Base-by-base conservation (phyloP, 176 grass and related monocot genomes). In the Echinochloa phyllopogon region DNA sequence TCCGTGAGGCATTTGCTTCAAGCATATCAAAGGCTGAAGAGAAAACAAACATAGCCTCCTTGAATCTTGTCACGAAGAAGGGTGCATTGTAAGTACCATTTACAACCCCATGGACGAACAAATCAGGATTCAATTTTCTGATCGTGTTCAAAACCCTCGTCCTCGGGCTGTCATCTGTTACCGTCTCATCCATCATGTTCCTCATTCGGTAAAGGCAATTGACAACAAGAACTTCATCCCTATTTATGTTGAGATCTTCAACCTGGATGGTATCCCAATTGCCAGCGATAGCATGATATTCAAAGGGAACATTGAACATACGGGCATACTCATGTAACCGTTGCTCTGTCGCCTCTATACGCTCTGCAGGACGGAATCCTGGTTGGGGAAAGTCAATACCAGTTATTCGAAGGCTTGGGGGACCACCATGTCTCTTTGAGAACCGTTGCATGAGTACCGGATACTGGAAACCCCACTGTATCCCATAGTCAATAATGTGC, bases 11-110 rank as follows among this genome's bases (percentile, higher is more conserved):
- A 38, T 66, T 86, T 4, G 56, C 48, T n/a, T 86, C 88, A 38
- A 89, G 83, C 77, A 89, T 86, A 81, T 89, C 88, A 25, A 77
- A 89, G 24, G 71, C 24, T 20, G 83, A 82, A 38, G 88, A 89
- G 77, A 69, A 89, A 25, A 64, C 76, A 9, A 89, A 86, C 14
- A 89, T 18, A 16, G 83, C 83, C 44, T 89, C 88, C 78, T 82
- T 89, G 44, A 89, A 89, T 2, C 88, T 77, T 18, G 88, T 89
- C 71, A 89, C 77, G 4, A 89, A 89, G 63, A 89, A 89, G 4
- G 88, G 83, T 10, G 88, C 88, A 6, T 82, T 89, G 77, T 82
- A 82, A 58, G 83, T 85, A 49, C 88, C 88, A 39, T 82, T 89
- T 63, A 82, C 71, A 53, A 89, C 13, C 6, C 83, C 83, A 51